Base-by-base conservation (phyloP, 352 stramenopile genomes). In the Globisporangium megalacanthum region DNA sequence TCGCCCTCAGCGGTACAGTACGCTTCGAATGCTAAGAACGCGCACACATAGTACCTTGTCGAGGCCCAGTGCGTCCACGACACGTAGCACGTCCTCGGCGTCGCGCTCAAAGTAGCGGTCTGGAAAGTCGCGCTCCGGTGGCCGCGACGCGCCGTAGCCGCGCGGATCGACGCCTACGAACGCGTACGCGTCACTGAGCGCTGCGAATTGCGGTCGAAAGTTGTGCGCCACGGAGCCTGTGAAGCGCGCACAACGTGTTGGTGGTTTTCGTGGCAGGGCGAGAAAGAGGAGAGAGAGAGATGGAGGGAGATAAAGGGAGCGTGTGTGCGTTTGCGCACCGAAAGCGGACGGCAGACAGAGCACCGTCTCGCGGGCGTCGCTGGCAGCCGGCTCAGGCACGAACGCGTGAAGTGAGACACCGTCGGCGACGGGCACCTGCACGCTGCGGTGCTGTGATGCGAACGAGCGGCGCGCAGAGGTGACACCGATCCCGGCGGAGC, bases 291-390 rank as follows among this genome's bases (percentile, higher is more conserved):
- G 41, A 9, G 41, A 22, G 41, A 22, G 41, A 22, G 5, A 46
- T 17, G 13, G 11, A 45, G 39, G 0, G 37, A 44, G 37, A 44
- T 10, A 44, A 44, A 19, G 11, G n/a, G 11, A 45, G 25, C 20
- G 37, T 29, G 25, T 29, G 25, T 4, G 25, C 4, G 25, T 29
- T 29, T 29, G 25, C 65, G 45, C 62, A 75, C 80, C 77, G 50
- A 92, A 89, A 5, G 78, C 72, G 17, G 77, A 79, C 39, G 83
- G 78, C 57, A 92, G 53, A 64, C 81, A 91, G 49, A 94, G 69
- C 35, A 94, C 64, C 6, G 42, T 20, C 75, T 68, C 14, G 62
- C 52, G 31, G 70, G 57, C 19, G 20, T 33, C 52, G 53, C 47
- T 52, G 51, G 50, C 13, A 8, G 44, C 25, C 1, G n/a, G 33